A percentile compares a stretch with the other conserved stretches of the same genome.
These are phyloP conservation scores for Xylaria sp. DNA, from an alignment of 2,329 filamentous ascomycete species.

Conservation along the genomic window DNA sequence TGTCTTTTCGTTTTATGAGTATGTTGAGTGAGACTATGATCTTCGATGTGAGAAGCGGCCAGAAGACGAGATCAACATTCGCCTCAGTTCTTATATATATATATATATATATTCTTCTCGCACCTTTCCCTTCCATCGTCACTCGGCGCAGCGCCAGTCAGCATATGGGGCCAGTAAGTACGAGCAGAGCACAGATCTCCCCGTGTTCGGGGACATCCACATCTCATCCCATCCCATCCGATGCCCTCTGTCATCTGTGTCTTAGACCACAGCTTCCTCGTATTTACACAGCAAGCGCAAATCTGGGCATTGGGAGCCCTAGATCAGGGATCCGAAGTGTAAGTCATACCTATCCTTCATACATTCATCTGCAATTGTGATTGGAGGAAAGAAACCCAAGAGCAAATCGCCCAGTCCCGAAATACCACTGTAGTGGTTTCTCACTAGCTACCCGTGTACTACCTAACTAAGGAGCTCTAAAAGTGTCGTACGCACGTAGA, in stretches of 20 bases:
- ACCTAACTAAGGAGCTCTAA: background rate
- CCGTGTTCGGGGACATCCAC: conserved; percentile 13
- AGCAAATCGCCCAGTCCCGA: background rate
- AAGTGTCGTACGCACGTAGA: background rate
- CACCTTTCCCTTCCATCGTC: background rate
- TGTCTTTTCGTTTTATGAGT: background rate
- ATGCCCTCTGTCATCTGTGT: conserved; percentile 16
- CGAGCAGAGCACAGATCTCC: conserved; percentile 18
- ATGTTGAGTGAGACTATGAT: background rate
- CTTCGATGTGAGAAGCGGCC: conserved; percentile 12
- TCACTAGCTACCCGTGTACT: background rate
- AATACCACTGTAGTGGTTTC: conserved; percentile 8
- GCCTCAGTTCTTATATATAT: conserved; percentile 21
- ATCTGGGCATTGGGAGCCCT: background rate
- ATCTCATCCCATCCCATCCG: background rate
- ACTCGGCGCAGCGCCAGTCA: background rate
- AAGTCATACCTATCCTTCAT: background rate
- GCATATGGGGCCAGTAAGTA: background rate
- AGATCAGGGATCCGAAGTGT: conserved; percentile 14
- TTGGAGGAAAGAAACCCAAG: background rate
- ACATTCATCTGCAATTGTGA: background rate
- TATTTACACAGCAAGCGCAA: conserved; percentile 21
- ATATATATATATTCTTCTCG: too few relatives aligned
- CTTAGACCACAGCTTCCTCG: conserved; percentile 25
- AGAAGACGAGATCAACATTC: conserved; percentile 12